A percentile compares a stretch with the other conserved stretches of the same genome.
Evolutionary conservation across 108 stramenopile species (phyloP).

Genomic region (Discostella pseudostelligera): DNA sequence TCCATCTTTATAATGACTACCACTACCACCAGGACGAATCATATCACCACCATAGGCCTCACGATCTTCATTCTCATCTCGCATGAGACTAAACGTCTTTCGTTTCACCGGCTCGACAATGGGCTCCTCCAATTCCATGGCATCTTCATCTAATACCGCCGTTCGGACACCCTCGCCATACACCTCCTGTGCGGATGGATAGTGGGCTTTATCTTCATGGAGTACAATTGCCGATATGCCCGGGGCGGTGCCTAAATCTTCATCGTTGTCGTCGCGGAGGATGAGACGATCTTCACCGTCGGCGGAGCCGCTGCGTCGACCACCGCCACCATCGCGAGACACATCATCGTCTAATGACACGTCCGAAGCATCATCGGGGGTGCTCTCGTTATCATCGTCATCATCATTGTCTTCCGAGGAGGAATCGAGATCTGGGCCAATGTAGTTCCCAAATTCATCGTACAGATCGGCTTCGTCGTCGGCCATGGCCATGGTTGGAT

Average conservation of each 20-base stretch:
- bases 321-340: conserved; percentile 47
- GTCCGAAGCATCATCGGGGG: conserved; percentile 74
- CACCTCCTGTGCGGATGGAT: conserved; percentile 94
- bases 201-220: conserved; percentile 99
- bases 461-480: conserved; percentile 89
- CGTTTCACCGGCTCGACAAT: conserved; percentile 88
- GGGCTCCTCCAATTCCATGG: conserved; percentile 95
- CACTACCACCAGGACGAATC: conserved; percentile 13
- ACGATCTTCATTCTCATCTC: conserved; percentile 39
- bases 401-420: conserved; percentile 53
- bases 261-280: conserved; percentile 25
- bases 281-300: conserved; percentile 30
- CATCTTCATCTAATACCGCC: conserved; percentile 98
- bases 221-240: conserved; percentile 87
- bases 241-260: conserved; percentile 36
- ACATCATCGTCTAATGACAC: conserved; percentile 51
- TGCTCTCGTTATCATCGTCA: conserved; percentile 29
- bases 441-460: conserved; percentile 99
- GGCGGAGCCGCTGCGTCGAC: neutral
- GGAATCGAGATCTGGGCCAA: conserved; percentile 96
- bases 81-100: conserved; percentile 68
- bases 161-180: conserved; percentile 92
- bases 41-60: conserved; percentile 38
- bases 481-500: conserved; percentile 28
- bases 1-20: conserved; percentile 6